Base-by-base conservation (phyloP, 768 basidiomycete species). In the Macrolepiota albuminosa region DNA sequence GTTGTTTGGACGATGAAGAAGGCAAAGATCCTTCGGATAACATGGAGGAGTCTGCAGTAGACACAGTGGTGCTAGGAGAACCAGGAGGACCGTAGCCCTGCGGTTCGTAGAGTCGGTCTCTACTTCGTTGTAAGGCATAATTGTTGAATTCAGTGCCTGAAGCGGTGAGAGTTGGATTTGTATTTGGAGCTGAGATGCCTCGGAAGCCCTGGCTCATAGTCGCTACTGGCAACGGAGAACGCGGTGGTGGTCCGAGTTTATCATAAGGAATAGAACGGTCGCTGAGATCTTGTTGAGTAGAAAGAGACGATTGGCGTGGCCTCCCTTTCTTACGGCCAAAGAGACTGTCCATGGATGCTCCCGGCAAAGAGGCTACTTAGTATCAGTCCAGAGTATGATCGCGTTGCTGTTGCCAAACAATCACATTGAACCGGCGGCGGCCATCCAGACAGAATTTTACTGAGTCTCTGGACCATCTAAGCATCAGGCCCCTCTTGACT, bases 141-240 rank as follows among this genome's bases (percentile, higher is more conserved):
- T 82, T 78, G 71, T 87, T 91, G 67, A 90, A 75, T 62, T 90
- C 88, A 10, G 87, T 85, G 42, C 91, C 91, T 64, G 83, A 77
- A 47, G 81, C 61, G 2, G 89, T 90, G 58, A 93, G 83, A 13
- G 85, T 84, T 6, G 91, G 91, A 67, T 93, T 93, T 29, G 91
- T 91, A 66, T 88, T 87, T 8, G 91, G 91, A 5, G 91, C 91
- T 34, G 89, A 92, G 63, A 93, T 93, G 52, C 80, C 81, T 69
- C 80, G 78, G 39, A 84, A 70, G 46, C 79, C 83, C 67, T 87
- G 85, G 37, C 77, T 82, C 54, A 82, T 71, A 8, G 83, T 83
- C 26, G 72, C 75, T 52, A 84, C 83, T 42, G 87, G 72, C 42
- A 86, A 66, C 29, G 89, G 88, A 50, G 87, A 82, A 56, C 82